These are phyloP conservation scores for Metschnikowia reukaufii DNA, from an alignment of 805 yeast species.

Conservation along the genomic window DNA sequence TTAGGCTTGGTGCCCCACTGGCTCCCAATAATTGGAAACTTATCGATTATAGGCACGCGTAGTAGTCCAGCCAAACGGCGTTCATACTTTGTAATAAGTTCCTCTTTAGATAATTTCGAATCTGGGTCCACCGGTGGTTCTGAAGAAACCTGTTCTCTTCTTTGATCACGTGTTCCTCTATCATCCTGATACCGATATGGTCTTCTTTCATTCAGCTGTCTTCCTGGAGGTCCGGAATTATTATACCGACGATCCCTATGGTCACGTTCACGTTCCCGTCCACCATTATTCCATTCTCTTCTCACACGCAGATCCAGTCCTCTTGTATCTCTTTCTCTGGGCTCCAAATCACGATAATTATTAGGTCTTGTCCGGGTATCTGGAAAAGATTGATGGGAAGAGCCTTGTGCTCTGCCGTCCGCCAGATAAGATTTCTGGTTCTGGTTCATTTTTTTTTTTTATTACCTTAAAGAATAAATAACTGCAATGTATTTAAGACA, in stretches of 20 bases:
- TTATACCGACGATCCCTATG: conserved; percentile 7
- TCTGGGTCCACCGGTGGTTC: conserved; percentile 16
- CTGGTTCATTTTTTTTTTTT: conserved; percentile 1
- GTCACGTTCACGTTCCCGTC: conserved; percentile 5
- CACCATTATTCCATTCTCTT: conserved; percentile 5
- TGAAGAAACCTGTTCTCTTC: conserved; percentile 7
- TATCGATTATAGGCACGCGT: conserved; percentile 47
- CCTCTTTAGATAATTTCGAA: conserved; percentile 21
- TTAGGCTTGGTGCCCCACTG: conserved; percentile 72
- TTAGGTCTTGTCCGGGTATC: background rate
- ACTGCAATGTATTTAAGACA: background rate
- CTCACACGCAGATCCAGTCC: conserved; percentile 11
- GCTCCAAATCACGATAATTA: background rate
- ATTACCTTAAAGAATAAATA: background rate
- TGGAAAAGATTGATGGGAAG: background rate
- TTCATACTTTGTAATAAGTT: conserved; percentile 24
- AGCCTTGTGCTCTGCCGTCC: background rate
- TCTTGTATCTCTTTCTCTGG: conserved; percentile 15
- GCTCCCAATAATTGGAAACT: conserved; percentile 50
- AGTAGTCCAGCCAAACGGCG: conserved; percentile 33
- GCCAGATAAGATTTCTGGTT: background rate
- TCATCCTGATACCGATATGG: conserved; percentile 14
- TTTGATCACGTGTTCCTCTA: conserved; percentile 21
- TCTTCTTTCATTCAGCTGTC: conserved; percentile 4
- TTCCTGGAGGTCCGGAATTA: background rate